These are phyloP conservation scores for Tetrahymena borealis DNA, from an alignment of 73 alveolate species.

Conservation along the genomic window DNA sequence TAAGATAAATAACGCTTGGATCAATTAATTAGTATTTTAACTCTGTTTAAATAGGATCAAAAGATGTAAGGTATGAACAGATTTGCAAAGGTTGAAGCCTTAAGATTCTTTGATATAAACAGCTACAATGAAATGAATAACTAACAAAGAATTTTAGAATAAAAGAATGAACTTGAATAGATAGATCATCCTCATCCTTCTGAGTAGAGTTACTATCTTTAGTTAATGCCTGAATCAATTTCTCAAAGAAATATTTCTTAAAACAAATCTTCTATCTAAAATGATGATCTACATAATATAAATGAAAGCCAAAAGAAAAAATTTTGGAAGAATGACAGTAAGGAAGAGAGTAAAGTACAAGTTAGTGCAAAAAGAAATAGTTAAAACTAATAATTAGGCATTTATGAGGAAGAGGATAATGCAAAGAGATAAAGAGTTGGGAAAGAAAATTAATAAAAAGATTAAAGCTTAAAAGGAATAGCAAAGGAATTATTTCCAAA, in stretches of 20 bases:
- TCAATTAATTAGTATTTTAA: background rate
- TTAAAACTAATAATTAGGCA: background rate
- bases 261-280: background rate
- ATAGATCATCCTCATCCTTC: background rate
- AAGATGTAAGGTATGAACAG: background rate
- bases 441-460: background rate
- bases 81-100: background rate
- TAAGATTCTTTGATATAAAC: background rate
- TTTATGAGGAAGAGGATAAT: background rate
- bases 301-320: background rate
- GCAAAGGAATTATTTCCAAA: too few relatives aligned
- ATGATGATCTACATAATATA: background rate
- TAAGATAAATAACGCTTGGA: background rate
- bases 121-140: background rate
- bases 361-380: background rate
- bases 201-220: background rate
- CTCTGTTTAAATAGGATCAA: background rate
- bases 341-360: background rate
- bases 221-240: background rate
- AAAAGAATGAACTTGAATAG: background rate
- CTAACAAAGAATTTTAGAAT: background rate
- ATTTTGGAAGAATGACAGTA: background rate
- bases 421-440: background rate
- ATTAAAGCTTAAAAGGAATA: too few relatives aligned
- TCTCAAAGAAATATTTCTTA: background rate